phyloP scores from a whole-genome alignment of 164 flowering plant genomes.

The Umbilicus rupestris region DNA sequence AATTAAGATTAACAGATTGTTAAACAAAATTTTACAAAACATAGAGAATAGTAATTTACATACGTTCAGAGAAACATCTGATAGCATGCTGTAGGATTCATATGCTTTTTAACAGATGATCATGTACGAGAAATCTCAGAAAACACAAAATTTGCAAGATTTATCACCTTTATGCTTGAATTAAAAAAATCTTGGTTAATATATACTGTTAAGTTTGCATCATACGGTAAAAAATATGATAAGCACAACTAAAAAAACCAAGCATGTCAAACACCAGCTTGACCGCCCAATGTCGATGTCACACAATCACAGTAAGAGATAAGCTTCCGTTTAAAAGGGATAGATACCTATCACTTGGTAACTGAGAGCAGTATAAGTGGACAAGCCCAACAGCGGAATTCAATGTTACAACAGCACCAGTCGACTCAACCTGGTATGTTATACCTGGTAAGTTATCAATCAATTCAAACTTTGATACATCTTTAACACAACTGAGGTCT shows the following conservation, averaged over 20 bases:
- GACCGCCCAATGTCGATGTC: background rate
- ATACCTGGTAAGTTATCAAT: conserved; percentile 60
- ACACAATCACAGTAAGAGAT: background rate
- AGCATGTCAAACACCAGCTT: background rate
- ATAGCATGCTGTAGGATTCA: no score
- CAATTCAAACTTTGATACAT: conserved; percentile 43
- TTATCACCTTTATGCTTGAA: no score
- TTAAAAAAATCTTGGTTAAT: no score
- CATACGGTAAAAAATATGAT: background rate
- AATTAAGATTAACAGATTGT: background rate
- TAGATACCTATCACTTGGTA: conserved; percentile 94
- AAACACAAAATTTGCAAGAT: no score
- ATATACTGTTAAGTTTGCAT: background rate
- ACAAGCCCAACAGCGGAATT: conserved; percentile 98
- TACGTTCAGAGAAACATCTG: no score
- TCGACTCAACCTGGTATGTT: conserved; percentile 89
- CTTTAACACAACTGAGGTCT: conserved; percentile 90
- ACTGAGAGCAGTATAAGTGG: conserved; percentile 95
- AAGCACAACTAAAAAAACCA: background rate
- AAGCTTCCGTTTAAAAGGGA: background rate
- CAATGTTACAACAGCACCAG: conserved; percentile 94
- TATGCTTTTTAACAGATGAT: no score
- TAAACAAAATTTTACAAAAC: background rate
- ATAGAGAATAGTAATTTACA: background rate
- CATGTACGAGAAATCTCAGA: no score